These are phyloP conservation scores for Ogataea minuta DNA, from an alignment of 805 yeast species.

Conservation along the genomic window DNA sequence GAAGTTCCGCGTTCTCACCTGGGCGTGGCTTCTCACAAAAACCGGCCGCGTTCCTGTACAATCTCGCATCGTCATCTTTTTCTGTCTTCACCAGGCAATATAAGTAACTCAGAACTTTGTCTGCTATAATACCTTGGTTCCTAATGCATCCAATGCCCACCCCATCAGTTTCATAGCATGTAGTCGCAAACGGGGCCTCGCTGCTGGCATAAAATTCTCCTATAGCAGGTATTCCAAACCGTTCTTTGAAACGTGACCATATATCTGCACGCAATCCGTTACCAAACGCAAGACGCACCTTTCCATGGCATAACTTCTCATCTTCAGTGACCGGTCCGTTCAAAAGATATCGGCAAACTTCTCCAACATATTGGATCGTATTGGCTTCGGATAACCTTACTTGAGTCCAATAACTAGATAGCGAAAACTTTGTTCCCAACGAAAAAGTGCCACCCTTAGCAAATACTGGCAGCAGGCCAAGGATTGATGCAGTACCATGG, in stretches of 20 bases:
- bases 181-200: conserved; percentile 86
- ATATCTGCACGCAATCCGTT: conserved; percentile 89
- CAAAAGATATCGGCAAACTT: conserved; percentile 82
- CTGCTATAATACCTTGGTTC: conserved; percentile 75
- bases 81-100: conserved; percentile 73
- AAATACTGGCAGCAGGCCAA: conserved; percentile 69
- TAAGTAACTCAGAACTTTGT: conserved; percentile 46
- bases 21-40: conserved; percentile 50
- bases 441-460: conserved; percentile 72
- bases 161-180: conserved; percentile 59
- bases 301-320: conserved; percentile 25
- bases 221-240: conserved; percentile 71
- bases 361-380: conserved; percentile 91
- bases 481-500: conserved; percentile 88
- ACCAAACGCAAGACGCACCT: conserved; percentile 73
- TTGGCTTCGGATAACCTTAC: conserved; percentile 69
- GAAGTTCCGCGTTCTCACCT: conserved; percentile 82
- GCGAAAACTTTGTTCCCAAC: conserved; percentile 76
- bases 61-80: conserved; percentile 69
- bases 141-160: conserved; percentile 86
- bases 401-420: conserved; percentile 87
- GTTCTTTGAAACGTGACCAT: conserved; percentile 74
- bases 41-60: conserved; percentile 69
- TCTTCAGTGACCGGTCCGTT: conserved; percentile 44
- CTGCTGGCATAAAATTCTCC: conserved; percentile 95